Evolutionary conservation across 345 rosid genomes (phyloP).

Genomic region (Anastatica hierochuntica): DNA sequence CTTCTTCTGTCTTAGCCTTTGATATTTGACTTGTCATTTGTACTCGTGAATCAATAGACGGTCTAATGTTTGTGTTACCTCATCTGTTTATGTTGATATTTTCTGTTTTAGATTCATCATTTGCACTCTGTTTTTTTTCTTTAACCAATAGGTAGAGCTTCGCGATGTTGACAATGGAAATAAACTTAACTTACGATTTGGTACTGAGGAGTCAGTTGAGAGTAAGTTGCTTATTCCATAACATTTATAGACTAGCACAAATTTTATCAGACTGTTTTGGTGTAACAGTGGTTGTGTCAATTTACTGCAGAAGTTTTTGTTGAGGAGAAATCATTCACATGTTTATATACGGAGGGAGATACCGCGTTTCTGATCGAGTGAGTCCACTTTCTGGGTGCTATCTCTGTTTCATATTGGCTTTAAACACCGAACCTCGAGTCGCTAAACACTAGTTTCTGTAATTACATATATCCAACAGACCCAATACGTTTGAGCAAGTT

Average conservation of each 20-base stretch:
- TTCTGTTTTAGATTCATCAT: neutral
- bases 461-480: conserved; percentile 32
- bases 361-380: conserved; percentile 75
- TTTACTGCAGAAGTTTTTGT: conserved; percentile 63
- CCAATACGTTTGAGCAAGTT: conserved; percentile 71
- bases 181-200: conserved; percentile 74
- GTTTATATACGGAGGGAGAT: conserved; percentile 59
- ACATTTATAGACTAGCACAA: neutral
- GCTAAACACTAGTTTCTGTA: too few relatives aligned
- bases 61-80: too few relatives aligned
- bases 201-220: conserved; percentile 78
- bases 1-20: too few relatives aligned
- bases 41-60: neutral
- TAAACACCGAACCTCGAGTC: too few relatives aligned
- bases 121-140: conserved; percentile 4
- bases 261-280: neutral
- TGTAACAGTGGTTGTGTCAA: too few relatives aligned
- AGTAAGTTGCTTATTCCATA: conserved; percentile 31
- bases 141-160: conserved; percentile 56
- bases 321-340: conserved; percentile 67
- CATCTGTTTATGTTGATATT: neutral
- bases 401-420: neutral
- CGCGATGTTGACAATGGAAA: conserved; percentile 86
- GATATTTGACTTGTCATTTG: too few relatives aligned
- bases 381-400: conserved; percentile 23